Conservation (phyloP, 768 basidiomycete genomes). For the Hortiboletus campestris region DNA sequence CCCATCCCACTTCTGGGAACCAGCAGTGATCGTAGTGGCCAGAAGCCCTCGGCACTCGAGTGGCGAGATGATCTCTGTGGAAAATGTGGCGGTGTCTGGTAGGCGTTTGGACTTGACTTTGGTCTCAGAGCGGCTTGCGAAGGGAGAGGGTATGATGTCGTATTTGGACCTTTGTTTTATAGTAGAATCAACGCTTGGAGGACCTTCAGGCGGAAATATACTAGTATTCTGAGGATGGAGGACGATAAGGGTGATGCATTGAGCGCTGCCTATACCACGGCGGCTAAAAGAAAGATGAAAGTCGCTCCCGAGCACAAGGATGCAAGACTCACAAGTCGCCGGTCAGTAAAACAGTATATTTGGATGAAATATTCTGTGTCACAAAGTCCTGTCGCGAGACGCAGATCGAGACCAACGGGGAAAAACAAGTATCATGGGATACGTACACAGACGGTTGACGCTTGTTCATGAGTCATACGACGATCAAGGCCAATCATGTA, state of each 20-base stretch:
- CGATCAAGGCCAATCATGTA: slow-evolving; percentile 42
- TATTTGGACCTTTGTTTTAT: slow-evolving; percentile 7
- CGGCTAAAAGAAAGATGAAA: slow-evolving; percentile 37
- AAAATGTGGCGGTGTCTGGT: slow-evolving; percentile 26
- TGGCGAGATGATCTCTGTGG: slow-evolving; percentile 39
- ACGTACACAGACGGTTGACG: slow-evolving; percentile 46
- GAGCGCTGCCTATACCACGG: slow-evolving; percentile 34
- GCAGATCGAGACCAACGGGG: neutral
- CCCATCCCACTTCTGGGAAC: slow-evolving; percentile 48
- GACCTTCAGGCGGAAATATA: slow-evolving; percentile 15
- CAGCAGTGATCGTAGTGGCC: slow-evolving; percentile 34
- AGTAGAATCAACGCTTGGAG: slow-evolving; percentile 16
- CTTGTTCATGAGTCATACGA: slow-evolving; percentile 39
- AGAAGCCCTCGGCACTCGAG: slow-evolving; percentile 48
- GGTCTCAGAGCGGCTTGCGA: slow-evolving; percentile 9
- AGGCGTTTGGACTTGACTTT: slow-evolving; percentile 7
- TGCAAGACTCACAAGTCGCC: slow-evolving; percentile 58
- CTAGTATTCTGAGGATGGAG: slow-evolving; percentile 15
- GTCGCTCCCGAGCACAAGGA: neutral
- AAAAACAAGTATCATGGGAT: neutral
- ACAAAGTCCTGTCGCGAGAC: slow-evolving; percentile 44
- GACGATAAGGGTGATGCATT: slow-evolving; percentile 13
- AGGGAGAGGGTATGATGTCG: slow-evolving; percentile 15
- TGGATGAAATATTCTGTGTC: slow-evolving; percentile 42
- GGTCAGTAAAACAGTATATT: slow-evolving; percentile 48